phyloP scores from a whole-genome alignment of 2,329 filamentous ascomycete genomes.

The Pseudogymnoascus sp. region DNA sequence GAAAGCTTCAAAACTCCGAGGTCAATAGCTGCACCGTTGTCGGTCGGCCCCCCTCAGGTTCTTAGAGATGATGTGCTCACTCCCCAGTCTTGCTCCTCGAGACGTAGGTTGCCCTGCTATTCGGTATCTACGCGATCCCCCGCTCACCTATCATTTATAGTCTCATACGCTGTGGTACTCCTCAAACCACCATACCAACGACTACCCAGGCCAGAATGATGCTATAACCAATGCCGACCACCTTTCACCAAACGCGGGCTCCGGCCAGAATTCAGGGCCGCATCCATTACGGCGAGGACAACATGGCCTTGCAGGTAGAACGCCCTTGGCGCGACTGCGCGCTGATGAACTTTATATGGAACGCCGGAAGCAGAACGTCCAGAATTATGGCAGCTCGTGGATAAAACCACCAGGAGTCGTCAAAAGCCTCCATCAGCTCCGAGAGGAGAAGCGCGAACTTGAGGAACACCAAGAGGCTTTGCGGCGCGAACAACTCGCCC shows the following conservation, averaged over 20 bases:
- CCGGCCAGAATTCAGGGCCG: slow-evolving; percentile 21
- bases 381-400: slow-evolving; percentile 84
- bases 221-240: slow-evolving; percentile 28
- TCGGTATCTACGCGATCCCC: not conserved
- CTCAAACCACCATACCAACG: slow-evolving; percentile 47
- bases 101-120: slow-evolving; percentile 32
- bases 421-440: slow-evolving; percentile 85
- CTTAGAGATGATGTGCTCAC: slow-evolving; percentile 50
- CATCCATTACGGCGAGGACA: slow-evolving; percentile 32
- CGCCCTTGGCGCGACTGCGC: slow-evolving; percentile 61
- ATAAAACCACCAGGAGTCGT: slow-evolving; percentile 78
- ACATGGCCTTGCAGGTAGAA: slow-evolving; percentile 44
- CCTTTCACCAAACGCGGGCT: slow-evolving; percentile 18
- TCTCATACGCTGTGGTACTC: slow-evolving; percentile 69
- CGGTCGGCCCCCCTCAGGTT: not conserved
- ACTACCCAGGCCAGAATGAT: slow-evolving; percentile 27
- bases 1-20: not conserved
- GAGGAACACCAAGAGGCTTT: slow-evolving; percentile 76
- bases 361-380: slow-evolving; percentile 71
- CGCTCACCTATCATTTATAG: slow-evolving; percentile 34
- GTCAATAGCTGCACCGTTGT: not conserved
- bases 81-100: slow-evolving; percentile 62
- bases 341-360: slow-evolving; percentile 72
- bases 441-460: slow-evolving; percentile 81
- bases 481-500: slow-evolving; percentile 60